phyloP scores from a whole-genome alignment of 2,329 filamentous ascomycete species.

The Aspergillaceae sp. region DNA sequence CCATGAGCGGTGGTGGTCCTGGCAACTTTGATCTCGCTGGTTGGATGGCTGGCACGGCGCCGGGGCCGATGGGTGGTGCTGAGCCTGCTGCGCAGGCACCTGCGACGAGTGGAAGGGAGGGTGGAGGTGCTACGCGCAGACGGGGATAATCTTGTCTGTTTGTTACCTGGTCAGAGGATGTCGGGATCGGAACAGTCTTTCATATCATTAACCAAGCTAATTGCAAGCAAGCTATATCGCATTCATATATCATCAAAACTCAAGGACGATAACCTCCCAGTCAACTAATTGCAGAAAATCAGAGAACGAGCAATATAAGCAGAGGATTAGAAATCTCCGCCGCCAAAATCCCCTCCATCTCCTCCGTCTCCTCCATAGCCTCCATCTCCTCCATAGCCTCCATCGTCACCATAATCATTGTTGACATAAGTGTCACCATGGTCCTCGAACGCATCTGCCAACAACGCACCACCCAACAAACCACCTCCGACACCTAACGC shows the following conservation, averaged over 20 bases:
- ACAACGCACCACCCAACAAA: constrained; percentile 65
- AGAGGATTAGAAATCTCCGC: constrained; percentile 17
- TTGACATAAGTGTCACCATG: constrained; percentile 49
- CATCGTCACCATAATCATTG: constrained; percentile 17
- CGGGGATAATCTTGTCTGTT: constrained; percentile 18
- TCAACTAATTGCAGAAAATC: constrained; percentile 1
- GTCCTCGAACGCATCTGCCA: constrained; percentile 60
- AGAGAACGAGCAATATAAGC: constrained; percentile 5
- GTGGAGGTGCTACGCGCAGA: constrained; percentile 14
- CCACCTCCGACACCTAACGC: constrained; percentile 75
- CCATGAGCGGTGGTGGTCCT: constrained; percentile 50
- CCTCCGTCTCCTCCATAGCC: constrained; percentile 20
- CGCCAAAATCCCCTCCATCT: constrained; percentile 25
- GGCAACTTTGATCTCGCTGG: constrained; percentile 60
- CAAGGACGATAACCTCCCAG: background rate
- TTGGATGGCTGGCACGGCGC: constrained; percentile 55
- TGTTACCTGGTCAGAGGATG: background rate
- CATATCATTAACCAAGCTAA: too few species aligned
- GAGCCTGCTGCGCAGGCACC: constrained; percentile 10
- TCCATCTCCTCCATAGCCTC: constrained; percentile 13
- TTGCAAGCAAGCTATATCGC: too few species aligned
- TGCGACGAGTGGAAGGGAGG: constrained; percentile 20
- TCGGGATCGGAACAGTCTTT: too few species aligned
- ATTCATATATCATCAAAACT: background rate
- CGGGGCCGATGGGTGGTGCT: constrained; percentile 16